These are phyloP conservation scores for Podospora tetraspora DNA, from an alignment of 495 filamentous ascomycete genomes.

Conservation along the genomic window DNA sequence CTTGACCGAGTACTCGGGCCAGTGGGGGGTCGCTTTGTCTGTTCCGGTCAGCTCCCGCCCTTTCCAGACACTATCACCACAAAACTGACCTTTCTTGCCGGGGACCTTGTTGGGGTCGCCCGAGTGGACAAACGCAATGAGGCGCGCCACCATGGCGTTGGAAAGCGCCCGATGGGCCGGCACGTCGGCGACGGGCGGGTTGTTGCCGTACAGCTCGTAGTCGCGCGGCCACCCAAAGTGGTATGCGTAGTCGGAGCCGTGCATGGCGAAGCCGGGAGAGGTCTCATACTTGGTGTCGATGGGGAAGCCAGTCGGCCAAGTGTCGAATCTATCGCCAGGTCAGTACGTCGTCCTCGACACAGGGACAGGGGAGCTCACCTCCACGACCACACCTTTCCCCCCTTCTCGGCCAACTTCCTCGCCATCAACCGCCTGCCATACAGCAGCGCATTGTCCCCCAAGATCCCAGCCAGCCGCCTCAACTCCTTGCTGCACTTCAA, in stretches of 20 bases:
- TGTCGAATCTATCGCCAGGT: background rate
- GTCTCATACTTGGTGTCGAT: background rate
- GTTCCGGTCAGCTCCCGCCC: background rate
- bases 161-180: conserved; percentile 3
- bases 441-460: background rate
- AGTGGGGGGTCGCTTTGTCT: background rate
- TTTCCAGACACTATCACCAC: background rate
- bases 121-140: conserved; percentile 11
- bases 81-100: background rate
- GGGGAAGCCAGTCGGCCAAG: conserved; percentile 1
- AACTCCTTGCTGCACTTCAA: background rate
- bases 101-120: conserved; percentile 6
- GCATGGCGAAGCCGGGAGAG: conserved; percentile 7
- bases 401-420: background rate
- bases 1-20: conserved; percentile 11
- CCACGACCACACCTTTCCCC: background rate
- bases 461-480: background rate
- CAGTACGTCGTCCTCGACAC: background rate
- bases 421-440: background rate
- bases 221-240: conserved; percentile 2
- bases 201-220: conserved; percentile 8
- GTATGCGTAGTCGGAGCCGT: conserved; percentile 10
- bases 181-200: conserved; percentile 4
- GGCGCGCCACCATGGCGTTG: conserved; percentile 4
- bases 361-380: background rate